phyloP scores from a whole-genome alignment of 2,329 filamentous ascomycete species.

The Aspergillus novofumigatus region DNA sequence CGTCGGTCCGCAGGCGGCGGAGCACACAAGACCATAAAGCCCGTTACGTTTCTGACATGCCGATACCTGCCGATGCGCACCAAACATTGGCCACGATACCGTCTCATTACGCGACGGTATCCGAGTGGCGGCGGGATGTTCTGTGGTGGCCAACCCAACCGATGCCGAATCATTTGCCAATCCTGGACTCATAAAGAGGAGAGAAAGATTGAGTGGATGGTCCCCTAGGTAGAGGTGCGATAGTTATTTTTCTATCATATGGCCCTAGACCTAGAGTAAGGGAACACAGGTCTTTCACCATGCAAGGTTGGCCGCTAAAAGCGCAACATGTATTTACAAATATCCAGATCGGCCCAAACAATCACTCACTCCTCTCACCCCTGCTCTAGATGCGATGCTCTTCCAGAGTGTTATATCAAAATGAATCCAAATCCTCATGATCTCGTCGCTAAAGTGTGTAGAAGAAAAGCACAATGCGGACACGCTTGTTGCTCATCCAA shows the following conservation, averaged over 20 bases:
- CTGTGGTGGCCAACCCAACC: constrained; percentile 1
- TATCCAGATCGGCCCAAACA: not conserved
- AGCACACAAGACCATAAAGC: constrained; percentile 8
- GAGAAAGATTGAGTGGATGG: not conserved
- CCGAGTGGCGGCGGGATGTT: constrained; percentile 16
- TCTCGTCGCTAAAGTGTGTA: constrained; percentile 17
- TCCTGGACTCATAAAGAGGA: no score
- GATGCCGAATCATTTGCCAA: constrained; percentile 8
- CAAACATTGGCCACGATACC: constrained; percentile 7
- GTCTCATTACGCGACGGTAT: constrained; percentile 16
- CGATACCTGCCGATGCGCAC: constrained; percentile 27
- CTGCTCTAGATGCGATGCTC: not conserved
- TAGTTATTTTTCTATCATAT: not conserved
- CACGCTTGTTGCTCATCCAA: constrained; percentile 8
- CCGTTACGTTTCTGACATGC: constrained; percentile 27
- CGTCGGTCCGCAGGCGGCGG: constrained; percentile 17
- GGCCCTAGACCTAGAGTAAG: not conserved
- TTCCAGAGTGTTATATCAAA: not conserved
- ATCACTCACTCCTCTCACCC: not conserved
- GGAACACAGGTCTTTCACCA: not conserved
- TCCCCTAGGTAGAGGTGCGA: no score
- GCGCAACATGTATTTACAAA: not conserved
- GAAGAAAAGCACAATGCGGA: constrained; percentile 6
- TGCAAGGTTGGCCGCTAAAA: not conserved
- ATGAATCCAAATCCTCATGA: constrained; percentile 12